These are phyloP conservation scores for Coemansia sp. DNA, from an alignment of 192 early-diverging fungal species.

Conservation along the genomic window DNA sequence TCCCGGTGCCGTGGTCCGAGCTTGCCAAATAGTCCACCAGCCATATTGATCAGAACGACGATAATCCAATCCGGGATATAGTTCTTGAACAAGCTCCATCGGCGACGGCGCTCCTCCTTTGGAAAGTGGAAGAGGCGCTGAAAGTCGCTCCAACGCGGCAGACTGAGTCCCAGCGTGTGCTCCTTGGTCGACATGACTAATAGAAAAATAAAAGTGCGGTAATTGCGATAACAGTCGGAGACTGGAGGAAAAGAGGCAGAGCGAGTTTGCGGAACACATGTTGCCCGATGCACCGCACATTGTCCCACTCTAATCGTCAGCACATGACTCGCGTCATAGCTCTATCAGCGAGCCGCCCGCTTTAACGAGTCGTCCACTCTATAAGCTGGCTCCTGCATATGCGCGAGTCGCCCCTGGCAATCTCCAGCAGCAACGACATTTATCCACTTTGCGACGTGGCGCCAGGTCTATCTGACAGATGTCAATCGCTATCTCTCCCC, in stretches of 20 bases:
- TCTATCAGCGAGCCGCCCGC: not conserved
- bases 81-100: conserved; percentile 34
- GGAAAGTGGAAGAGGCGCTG: conserved; percentile 17
- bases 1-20: conserved; percentile 66
- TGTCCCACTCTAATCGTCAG: not conserved
- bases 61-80: conserved; percentile 60
- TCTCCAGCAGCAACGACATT: not conserved
- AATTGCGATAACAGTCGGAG: not conserved
- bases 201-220: no score
- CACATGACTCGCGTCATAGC: not conserved
- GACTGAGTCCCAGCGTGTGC: conserved; percentile 10
- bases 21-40: conserved; percentile 60
- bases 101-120: conserved; percentile 30
- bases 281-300: not conserved
- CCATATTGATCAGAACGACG: conserved; percentile 58
- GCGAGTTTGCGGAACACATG: not conserved
- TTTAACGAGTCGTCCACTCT: not conserved
- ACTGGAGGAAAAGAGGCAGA: not conserved
- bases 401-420: not conserved
- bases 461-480: not conserved
- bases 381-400: not conserved
- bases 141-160: conserved; percentile 28
- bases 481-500: not conserved
- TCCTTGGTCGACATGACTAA: conserved; percentile 1
- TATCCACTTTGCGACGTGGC: not conserved